Percentiles rank a stretch among this genome's conserved stretches.
Conservation (phyloP, 2,329 filamentous ascomycete genomes). For the Aspergillus persii region DNA sequence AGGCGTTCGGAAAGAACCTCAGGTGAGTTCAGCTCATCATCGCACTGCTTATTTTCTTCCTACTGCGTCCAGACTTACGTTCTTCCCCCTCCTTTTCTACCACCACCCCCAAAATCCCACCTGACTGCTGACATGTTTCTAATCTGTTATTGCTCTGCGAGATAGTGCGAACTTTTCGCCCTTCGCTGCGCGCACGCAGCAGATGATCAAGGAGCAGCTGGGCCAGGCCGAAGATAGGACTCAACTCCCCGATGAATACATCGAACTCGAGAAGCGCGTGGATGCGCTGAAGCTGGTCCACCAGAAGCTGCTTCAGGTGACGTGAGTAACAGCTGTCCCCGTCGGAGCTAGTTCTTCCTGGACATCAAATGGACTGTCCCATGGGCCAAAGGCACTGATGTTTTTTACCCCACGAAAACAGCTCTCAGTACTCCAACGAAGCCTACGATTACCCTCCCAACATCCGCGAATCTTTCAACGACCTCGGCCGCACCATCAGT, state of each 20-base stretch:
- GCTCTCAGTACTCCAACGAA: constrained; percentile 89
- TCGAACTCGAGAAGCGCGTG: constrained; percentile 97
- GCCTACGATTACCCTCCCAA: constrained; percentile 93
- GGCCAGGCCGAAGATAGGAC: constrained; percentile 97
- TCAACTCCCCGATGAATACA: constrained; percentile 93
- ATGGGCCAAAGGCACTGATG: neutral
- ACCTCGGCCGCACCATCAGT: constrained; percentile 89
- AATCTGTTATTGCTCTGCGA: constrained; percentile 44
- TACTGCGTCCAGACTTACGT: constrained; percentile 3
- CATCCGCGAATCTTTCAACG: constrained; percentile 95
- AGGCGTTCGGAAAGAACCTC: constrained; percentile 69
- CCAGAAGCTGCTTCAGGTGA: constrained; percentile 94
- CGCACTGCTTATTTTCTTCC: constrained; percentile 4
- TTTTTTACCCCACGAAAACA: constrained; percentile 36
- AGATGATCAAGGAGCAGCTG: constrained; percentile 97
- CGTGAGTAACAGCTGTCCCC: constrained; percentile 59
- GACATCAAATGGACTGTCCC: neutral
- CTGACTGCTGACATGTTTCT: constrained; percentile 33
- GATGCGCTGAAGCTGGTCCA: constrained; percentile 97
- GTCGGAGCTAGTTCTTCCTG: no score
- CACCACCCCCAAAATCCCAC: constrained; percentile 8
- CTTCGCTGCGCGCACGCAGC: constrained; percentile 89
- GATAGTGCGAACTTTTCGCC: constrained; percentile 82
- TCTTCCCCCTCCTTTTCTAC: constrained; percentile 4
- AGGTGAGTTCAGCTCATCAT: constrained; percentile 47